phyloP scores from a whole-genome alignment of 1,284 basidiomycete species.

The Cutaneotrichosporon sp. region DNA sequence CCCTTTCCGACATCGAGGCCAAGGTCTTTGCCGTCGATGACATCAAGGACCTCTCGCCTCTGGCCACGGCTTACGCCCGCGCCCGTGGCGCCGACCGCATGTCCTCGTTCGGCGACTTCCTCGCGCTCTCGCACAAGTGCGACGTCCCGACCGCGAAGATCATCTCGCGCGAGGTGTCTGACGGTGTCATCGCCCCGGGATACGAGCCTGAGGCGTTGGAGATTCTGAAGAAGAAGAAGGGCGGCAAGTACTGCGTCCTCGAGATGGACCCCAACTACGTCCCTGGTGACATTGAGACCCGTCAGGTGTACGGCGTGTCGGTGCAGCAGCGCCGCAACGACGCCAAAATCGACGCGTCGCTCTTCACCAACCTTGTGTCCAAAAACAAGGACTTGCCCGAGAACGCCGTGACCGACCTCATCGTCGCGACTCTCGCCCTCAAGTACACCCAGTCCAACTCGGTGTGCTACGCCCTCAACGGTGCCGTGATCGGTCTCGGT shows the following conservation, averaged over 20 bases:
- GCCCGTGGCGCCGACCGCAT: constrained; percentile 97
- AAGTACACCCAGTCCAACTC: constrained; percentile 99
- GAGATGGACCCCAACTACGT: constrained; percentile 79
- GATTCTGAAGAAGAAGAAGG: constrained; percentile 92
- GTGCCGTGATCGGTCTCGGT: constrained; percentile 90
- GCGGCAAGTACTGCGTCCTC: constrained; percentile 96
- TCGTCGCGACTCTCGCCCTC: constrained; percentile 90
- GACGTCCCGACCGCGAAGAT: constrained; percentile 93
- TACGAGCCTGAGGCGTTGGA: constrained; percentile 86
- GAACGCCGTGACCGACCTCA: constrained; percentile 73
- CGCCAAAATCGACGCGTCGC: constrained; percentile 71
- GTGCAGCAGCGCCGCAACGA: constrained; percentile 92
- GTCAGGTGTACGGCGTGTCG: constrained; percentile 90
- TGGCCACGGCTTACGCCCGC: constrained; percentile 91
- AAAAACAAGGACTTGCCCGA: constrained; percentile 75
- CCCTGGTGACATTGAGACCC: constrained; percentile 76
- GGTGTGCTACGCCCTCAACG: constrained; percentile 91
- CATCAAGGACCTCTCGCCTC: constrained; percentile 75
- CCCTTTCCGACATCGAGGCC: constrained; percentile 78
- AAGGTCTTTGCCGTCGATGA: constrained; percentile 97
- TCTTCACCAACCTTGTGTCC: constrained; percentile 86
- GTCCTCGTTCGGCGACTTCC: constrained; percentile 99
- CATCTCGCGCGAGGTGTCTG: constrained; percentile 95
- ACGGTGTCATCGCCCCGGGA: constrained; percentile 94
- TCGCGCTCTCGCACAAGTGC: constrained; percentile 87